Conservation (phyloP, 306 rosid genomes). For the Prunus salicina region DNA sequence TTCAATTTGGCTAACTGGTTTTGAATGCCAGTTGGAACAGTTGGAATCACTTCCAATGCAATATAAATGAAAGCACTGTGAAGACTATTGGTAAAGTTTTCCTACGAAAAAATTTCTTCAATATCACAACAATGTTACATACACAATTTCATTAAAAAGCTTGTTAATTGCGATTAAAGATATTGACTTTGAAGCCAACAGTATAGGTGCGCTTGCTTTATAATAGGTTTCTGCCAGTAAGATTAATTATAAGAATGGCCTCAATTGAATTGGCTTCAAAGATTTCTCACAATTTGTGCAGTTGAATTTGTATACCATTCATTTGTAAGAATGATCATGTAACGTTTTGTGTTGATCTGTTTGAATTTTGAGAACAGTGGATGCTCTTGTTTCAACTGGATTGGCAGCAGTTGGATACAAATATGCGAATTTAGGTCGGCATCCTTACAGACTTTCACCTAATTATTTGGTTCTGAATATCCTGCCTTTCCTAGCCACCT, state of each 20-base stretch:
- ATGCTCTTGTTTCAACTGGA: conserved; percentile 31
- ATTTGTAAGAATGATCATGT: no score
- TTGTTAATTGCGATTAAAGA: no score
- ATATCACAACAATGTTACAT: not conserved
- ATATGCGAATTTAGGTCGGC: conserved; percentile 17
- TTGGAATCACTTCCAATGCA: conserved; percentile 33
- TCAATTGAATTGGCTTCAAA: no score
- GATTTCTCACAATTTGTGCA: no score
- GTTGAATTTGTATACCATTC: no score
- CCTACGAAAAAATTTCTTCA: no score
- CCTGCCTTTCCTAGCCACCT: not conserved
- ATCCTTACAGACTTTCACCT: not conserved
- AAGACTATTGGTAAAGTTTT: conserved; percentile 17
- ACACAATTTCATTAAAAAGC: no score
- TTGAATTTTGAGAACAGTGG: conserved; percentile 3
- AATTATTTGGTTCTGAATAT: not conserved
- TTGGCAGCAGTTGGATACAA: conserved; percentile 34
- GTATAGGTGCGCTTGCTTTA: no score
- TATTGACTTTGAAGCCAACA: no score
- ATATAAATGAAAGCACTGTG: conserved; percentile 17
- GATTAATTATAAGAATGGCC: no score
- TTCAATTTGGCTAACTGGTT: not conserved
- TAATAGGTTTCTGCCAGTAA: no score
- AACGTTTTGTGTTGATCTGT: not conserved
- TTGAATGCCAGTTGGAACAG: conserved; percentile 28